Percentiles rank a stretch among this genome's conserved stretches.
Evolutionary conservation across 169 alveolate genomes (phyloP).

Genomic region (Cryptosporidium ubiquitum): DNA sequence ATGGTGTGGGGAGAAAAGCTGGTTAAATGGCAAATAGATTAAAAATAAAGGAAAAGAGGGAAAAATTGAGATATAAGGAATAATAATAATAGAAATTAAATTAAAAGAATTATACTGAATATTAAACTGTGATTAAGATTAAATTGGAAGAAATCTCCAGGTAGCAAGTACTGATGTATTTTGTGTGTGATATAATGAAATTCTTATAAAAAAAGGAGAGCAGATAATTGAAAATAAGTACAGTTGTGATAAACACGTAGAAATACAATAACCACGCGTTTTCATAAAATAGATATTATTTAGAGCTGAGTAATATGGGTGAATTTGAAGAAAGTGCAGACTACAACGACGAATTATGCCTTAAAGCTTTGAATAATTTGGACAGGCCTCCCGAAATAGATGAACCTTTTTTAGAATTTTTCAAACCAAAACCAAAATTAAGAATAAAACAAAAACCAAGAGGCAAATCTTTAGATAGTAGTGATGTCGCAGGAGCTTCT

Average conservation of each 20-base stretch:
- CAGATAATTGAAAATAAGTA: not conserved
- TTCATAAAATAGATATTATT: no score
- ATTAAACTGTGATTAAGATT: not conserved
- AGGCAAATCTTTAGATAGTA: not conserved
- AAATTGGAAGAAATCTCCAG: not conserved
- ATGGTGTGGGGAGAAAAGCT: slow-evolving; percentile 61
- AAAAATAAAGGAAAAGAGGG: not conserved
- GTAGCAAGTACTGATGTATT: not conserved
- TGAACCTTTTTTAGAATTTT: slow-evolving; percentile 42
- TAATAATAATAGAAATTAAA: not conserved
- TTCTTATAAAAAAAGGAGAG: not conserved
- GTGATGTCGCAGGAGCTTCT: not conserved
- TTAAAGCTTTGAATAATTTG: slow-evolving; percentile 45
- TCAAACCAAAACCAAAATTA: slow-evolving; percentile 49
- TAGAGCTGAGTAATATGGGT: not conserved
- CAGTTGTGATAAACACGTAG: not conserved
- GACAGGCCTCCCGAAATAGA: slow-evolving; percentile 68
- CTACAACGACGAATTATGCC: slow-evolving; percentile 28
- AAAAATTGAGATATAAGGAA: not conserved
- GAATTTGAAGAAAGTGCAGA: not conserved
- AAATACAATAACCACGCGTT: not conserved
- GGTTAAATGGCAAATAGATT: not conserved
- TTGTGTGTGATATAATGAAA: not conserved
- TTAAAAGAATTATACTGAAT: not conserved
- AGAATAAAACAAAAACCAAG: slow-evolving; percentile 6